phyloP scores from a whole-genome alignment of 2,329 filamentous ascomycete species.

The Beauveria australis region DNA sequence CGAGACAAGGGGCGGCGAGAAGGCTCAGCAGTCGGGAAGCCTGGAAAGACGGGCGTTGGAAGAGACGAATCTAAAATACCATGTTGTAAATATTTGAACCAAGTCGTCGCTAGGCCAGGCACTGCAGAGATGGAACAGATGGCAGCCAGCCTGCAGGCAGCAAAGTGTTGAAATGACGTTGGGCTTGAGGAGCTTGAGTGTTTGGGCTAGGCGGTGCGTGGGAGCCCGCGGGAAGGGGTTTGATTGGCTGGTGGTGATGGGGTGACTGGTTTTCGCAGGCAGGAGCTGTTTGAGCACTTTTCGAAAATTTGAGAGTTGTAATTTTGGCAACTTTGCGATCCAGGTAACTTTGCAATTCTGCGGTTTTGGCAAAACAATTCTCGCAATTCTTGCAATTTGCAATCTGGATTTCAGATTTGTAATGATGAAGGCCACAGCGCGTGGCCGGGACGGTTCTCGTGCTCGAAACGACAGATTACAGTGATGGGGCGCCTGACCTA shows the following conservation, averaged over 20 bases:
- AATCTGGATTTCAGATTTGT: neutral
- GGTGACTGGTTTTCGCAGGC: neutral
- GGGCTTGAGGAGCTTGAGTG: slow-evolving; percentile 1
- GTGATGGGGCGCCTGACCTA: neutral
- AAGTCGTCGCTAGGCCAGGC: neutral
- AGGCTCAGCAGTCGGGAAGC: neutral
- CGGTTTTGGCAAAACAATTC: no score
- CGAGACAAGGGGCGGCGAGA: neutral
- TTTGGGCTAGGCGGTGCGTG: neutral
- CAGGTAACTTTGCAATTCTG: no score
- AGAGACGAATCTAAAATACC: neutral
- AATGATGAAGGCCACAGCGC: neutral
- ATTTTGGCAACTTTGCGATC: no score
- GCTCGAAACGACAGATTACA: neutral
- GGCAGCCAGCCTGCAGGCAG: neutral
- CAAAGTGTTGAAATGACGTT: slow-evolving; percentile 10
- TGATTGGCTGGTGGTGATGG: neutral
- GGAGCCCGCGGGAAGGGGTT: neutral
- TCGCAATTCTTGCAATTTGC: no score
- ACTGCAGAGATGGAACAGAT: neutral
- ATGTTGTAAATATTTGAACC: neutral
- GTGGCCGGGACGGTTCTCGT: neutral
- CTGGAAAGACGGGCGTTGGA: neutral
- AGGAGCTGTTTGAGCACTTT: neutral
- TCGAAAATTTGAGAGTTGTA: neutral